phyloP scores from a whole-genome alignment of 139 green algal species.

The Haematococcus sp. region DNA sequence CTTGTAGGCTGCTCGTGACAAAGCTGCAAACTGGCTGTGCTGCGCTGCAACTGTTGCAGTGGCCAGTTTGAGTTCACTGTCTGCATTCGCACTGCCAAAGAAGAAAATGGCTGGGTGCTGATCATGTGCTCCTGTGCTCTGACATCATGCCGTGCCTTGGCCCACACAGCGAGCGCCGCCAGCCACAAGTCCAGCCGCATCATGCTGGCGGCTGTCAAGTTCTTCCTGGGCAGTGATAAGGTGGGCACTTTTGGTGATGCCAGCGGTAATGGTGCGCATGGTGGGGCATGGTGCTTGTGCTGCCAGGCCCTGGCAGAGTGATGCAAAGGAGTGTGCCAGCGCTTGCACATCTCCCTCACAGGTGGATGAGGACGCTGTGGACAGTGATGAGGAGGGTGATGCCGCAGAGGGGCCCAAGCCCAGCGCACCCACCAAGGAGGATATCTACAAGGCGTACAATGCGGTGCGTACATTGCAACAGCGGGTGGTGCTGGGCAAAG shows the following conservation, averaged over 20 bases:
- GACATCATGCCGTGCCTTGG: too few relatives aligned
- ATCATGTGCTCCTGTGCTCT: too few relatives aligned
- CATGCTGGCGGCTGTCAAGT: slow-evolving; percentile 92
- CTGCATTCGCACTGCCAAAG: too few relatives aligned
- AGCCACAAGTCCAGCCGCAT: slow-evolving; percentile 72
- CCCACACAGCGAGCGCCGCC: slow-evolving; percentile 51
- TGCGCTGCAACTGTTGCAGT: too few relatives aligned
- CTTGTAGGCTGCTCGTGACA: too few relatives aligned
- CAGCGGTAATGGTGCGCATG: slow-evolving; percentile 14
- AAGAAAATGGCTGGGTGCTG: too few relatives aligned
- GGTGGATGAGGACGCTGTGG: neutral
- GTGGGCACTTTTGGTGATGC: slow-evolving; percentile 2
- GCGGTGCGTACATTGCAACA: slow-evolving; percentile 47
- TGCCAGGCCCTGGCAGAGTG: too few relatives aligned
- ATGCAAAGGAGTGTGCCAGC: too few relatives aligned
- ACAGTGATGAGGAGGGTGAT: slow-evolving; percentile 50
- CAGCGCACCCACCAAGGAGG: slow-evolving; percentile 61
- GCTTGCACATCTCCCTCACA: too few relatives aligned
- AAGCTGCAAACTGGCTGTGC: too few relatives aligned
- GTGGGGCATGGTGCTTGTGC: slow-evolving; percentile 6
- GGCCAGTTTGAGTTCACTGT: too few relatives aligned
- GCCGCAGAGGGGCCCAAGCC: slow-evolving; percentile 33
- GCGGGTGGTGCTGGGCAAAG: too few relatives aligned
- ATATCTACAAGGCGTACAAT: slow-evolving; percentile 84
- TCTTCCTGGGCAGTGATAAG: slow-evolving; percentile 91